Conservation (phyloP, 2,329 filamentous ascomycete species). For the Tolypocladium inflatum region DNA sequence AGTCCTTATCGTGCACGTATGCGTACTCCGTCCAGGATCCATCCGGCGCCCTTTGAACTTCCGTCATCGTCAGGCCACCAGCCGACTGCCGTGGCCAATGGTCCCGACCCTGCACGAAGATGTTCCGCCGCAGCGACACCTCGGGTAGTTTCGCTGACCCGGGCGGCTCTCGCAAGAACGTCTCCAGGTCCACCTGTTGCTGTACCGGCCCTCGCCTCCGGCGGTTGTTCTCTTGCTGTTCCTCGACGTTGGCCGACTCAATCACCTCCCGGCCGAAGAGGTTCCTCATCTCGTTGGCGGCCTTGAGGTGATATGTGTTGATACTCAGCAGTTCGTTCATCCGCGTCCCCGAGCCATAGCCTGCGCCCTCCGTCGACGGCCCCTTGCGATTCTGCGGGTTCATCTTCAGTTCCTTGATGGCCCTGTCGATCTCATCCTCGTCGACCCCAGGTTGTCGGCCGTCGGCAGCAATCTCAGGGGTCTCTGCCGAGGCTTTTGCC, state of each 20-base stretch:
- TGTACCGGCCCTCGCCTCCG: slow-evolving; percentile 24
- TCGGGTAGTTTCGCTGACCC: slow-evolving; percentile 55
- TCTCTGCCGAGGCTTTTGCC: slow-evolving; percentile 19
- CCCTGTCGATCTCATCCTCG: slow-evolving; percentile 47
- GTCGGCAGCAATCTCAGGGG: slow-evolving; percentile 5
- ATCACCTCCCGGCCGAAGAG: slow-evolving; percentile 49
- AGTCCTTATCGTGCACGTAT: slow-evolving; percentile 65
- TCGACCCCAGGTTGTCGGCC: slow-evolving; percentile 10
- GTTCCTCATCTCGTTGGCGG: slow-evolving; percentile 78
- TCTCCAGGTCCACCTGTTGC: slow-evolving; percentile 48
- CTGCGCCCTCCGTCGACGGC: neutral
- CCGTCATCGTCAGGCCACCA: slow-evolving; percentile 76
- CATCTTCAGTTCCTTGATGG: slow-evolving; percentile 39
- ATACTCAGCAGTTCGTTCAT: slow-evolving; percentile 36
- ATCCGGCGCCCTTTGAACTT: slow-evolving; percentile 28
- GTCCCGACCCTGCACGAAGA: slow-evolving; percentile 79
- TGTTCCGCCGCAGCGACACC: slow-evolving; percentile 64
- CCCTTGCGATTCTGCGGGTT: slow-evolving; percentile 7
- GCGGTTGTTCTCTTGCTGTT: slow-evolving; percentile 31
- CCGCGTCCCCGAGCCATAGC: slow-evolving; percentile 10
- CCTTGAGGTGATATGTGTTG: slow-evolving; percentile 66
- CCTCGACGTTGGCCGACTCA: slow-evolving; percentile 41
- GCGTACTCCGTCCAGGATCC: slow-evolving; percentile 60
- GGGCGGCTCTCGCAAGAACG: slow-evolving; percentile 43
- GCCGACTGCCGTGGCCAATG: slow-evolving; percentile 74